phyloP scores from a whole-genome alignment of 805 yeast species.

The Cyberlindnera galapagoensis region DNA sequence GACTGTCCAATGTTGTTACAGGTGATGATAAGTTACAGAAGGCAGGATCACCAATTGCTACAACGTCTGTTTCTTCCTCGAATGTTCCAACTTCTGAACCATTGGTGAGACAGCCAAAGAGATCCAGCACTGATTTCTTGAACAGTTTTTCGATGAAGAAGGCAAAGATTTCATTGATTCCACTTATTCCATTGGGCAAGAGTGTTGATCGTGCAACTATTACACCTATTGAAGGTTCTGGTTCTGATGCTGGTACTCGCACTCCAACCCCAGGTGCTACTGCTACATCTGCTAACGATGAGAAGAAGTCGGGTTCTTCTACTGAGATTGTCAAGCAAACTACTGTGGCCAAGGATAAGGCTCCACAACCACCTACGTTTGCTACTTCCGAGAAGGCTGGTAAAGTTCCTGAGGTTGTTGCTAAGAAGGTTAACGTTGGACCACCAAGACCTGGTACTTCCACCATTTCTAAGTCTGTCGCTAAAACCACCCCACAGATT shows the following conservation, averaged over 20 bases:
- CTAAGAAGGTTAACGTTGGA: background rate
- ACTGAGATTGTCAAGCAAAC: background rate
- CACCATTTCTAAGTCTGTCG: too few relatives aligned
- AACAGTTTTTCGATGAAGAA: constrained; percentile 20
- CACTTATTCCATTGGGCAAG: constrained; percentile 7
- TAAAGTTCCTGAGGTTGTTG: background rate
- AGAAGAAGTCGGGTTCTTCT: background rate
- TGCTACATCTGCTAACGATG: background rate
- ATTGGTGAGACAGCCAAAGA: constrained; percentile 7
- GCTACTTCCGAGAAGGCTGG: background rate
- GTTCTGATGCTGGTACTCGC: too few relatives aligned
- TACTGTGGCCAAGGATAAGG: background rate
- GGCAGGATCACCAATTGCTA: constrained; percentile 1
- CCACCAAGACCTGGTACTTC: background rate
- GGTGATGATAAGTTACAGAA: constrained; percentile 1
- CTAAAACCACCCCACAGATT: too few relatives aligned
- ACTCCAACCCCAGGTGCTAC: background rate
- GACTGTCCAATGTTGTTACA: constrained; percentile 8
- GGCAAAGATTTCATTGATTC: constrained; percentile 22
- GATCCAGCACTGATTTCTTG: constrained; percentile 18
- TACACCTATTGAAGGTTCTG: too few relatives aligned
- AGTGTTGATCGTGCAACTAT: constrained; percentile 1
- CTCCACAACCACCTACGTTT: background rate
- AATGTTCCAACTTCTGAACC: background rate
- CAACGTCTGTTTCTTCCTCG: constrained; percentile 1